Conservation (phyloP, 2,329 filamentous ascomycete species). For the Raffaelea albimanens region DNA sequence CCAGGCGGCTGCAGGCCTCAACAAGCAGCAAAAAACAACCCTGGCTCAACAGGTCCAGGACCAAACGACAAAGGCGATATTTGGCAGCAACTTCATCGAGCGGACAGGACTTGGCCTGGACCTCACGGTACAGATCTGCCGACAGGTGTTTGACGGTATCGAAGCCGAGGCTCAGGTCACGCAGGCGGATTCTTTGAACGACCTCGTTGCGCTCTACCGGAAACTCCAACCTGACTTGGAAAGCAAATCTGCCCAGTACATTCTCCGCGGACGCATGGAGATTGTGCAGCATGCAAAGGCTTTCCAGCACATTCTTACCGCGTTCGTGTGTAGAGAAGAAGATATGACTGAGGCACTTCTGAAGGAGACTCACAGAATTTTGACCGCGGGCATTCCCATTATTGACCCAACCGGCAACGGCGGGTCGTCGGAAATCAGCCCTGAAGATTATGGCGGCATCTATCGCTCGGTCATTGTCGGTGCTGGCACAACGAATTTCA, state of each 20-base stretch:
- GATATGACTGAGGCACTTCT: not conserved
- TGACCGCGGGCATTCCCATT: not conserved
- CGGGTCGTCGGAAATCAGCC: not conserved
- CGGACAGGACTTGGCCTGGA: not conserved
- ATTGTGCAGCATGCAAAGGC: conserved; percentile 2
- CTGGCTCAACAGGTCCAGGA: not conserved
- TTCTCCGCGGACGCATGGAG: not conserved
- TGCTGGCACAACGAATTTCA: not conserved
- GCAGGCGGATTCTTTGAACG: not conserved
- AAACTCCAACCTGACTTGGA: too few species aligned
- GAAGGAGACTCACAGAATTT: not conserved
- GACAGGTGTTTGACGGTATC: not conserved
- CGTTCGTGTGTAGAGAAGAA: not conserved
- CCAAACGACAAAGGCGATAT: not conserved
- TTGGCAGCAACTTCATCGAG: not conserved
- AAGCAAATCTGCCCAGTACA: too few species aligned
- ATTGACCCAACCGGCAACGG: not conserved
- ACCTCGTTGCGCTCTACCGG: not conserved
- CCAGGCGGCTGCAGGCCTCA: not conserved
- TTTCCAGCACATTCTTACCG: not conserved
- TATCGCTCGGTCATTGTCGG: not conserved
- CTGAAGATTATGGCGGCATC: not conserved
- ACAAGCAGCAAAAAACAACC: not conserved
- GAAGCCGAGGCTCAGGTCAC: not conserved
- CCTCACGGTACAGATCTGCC: not conserved